Evolutionary conservation across 139 green algal genomes (phyloP).

Genomic region (Eudorina sp.): DNA sequence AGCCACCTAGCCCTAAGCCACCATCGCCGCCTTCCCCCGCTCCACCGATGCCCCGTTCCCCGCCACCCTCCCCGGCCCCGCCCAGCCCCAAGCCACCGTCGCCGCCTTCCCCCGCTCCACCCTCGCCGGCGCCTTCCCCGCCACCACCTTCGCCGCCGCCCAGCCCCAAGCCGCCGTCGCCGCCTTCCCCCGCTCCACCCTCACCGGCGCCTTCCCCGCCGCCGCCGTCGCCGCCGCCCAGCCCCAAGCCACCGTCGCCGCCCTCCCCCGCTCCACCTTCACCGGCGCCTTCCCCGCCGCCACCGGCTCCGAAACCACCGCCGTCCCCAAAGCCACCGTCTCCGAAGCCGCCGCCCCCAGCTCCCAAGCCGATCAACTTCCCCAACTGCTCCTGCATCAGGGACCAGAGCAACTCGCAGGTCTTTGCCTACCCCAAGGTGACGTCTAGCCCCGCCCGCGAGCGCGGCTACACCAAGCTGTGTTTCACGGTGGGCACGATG

Average conservation of each 20-base stretch:
- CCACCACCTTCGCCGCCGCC: constrained; percentile 12
- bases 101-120: not conserved
- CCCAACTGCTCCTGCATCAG: not conserved
- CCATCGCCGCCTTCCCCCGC: no score
- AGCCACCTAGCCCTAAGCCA: no score
- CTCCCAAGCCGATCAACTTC: not conserved
- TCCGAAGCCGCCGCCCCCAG: not conserved
- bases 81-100: no score
- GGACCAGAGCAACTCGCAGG: not conserved
- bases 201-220: not conserved
- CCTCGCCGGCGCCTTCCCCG: not conserved
- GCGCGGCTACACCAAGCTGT: constrained; percentile 1
- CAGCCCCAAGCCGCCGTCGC: not conserved
- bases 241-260: not conserved
- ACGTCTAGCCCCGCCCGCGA: not conserved
- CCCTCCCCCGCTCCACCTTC: not conserved
- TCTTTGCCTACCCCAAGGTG: not conserved
- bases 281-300: not conserved
- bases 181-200: constrained; percentile 3
- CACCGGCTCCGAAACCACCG: not conserved
- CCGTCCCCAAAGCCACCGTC: not conserved
- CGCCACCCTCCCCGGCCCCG: no score
- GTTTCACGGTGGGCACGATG: constrained; percentile 10
- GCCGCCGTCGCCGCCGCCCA: not conserved
- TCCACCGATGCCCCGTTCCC: no score